Base-by-base conservation (phyloP, 352 stramenopile genomes). In the Phytophthora chlamydospora region DNA sequence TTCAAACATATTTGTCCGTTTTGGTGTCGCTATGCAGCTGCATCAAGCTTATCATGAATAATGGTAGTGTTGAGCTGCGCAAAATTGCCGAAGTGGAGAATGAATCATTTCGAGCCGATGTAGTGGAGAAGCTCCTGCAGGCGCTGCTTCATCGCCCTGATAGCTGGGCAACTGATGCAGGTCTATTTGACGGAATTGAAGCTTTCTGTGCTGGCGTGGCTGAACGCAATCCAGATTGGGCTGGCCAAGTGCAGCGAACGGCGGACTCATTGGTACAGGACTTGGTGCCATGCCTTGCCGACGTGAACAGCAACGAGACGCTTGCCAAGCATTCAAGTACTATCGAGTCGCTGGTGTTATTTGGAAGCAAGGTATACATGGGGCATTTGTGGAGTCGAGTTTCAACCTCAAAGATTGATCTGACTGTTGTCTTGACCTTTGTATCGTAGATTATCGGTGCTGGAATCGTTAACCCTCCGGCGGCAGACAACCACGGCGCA, bases 361-460 rank as follows among this genome's bases (percentile, higher is more conserved):
- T 76, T 41, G 68, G 58, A 16, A 74, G 51, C 59, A 75, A 75
- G 62, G 76, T 85, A 64, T 7, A 8, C 6, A 31, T 33, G 32
- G 42, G n/a, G 47, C 11, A 53, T 56, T 52, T 38, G 14, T 31
- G 11, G 11, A 24, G 27, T 46, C n/a, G 24, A 14, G 17, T 32
- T 19, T 7, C 54, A 31, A 1, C n/a, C n/a, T 17, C 34, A 24
- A 7, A 11, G n/a, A 35, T 12, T 38, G 12, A 31, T 38, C 14
- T 68, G 64, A 68, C 36, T 38, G 1, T 13, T 53, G 13, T 13
- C 6, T 31, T 31, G 27, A 45, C 7, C 7, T 39, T 42, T 60
- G 12, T 21, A 48, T 42, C 45, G 19, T 52, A 74, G 58, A 24
- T 57, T 55, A 48, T 77, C 46, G 53, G 38, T 62, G 43, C 45